These are phyloP conservation scores for Penicillium hordei DNA, from an alignment of 2,329 filamentous ascomycete species.

Conservation along the genomic window DNA sequence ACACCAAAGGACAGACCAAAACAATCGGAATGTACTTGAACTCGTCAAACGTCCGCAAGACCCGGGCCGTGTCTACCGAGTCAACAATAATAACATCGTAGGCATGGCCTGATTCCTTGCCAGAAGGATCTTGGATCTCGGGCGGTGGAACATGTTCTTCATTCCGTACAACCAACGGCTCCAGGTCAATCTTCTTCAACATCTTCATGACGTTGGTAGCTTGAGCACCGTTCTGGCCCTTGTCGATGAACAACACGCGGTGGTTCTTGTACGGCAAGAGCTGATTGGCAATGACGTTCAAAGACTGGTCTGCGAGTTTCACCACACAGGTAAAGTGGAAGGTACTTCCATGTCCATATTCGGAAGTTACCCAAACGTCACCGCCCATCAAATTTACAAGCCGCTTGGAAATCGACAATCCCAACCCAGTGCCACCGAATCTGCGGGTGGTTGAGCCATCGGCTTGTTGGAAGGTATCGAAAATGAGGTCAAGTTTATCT, in stretches of 20 bases:
- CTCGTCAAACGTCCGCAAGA: conserved; percentile 81
- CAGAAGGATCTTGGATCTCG: conserved; percentile 52
- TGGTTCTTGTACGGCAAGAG: conserved; percentile 89
- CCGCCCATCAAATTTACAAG: conserved; percentile 95
- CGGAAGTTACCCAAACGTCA: conserved; percentile 92
- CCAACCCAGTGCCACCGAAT: conserved; percentile 91
- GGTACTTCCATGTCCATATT: conserved; percentile 84
- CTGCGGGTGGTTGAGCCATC: conserved; percentile 95
- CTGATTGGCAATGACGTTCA: conserved; percentile 70
- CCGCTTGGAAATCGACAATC: conserved; percentile 90
- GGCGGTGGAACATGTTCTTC: conserved; percentile 64
- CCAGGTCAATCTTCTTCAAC: conserved; percentile 74
- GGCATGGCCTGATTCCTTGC: conserved; percentile 54
- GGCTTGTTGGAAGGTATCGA: conserved; percentile 98
- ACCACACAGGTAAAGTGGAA: conserved; percentile 97
- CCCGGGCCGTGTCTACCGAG: conserved; percentile 84
- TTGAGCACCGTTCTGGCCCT: conserved; percentile 67
- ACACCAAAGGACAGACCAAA: conserved; percentile 81
- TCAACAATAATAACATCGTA: conserved; percentile 97
- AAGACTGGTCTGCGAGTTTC: conserved; percentile 75
- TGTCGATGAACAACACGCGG: conserved; percentile 91
- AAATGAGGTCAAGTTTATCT: conserved; percentile 94
- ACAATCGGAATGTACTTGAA: conserved; percentile 99
- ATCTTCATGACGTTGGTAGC: conserved; percentile 75
- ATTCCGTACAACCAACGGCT: conserved; percentile 81